Evolutionary conservation across 352 stramenopile genomes (phyloP).

Genomic region (Plasmopara viticola): DNA sequence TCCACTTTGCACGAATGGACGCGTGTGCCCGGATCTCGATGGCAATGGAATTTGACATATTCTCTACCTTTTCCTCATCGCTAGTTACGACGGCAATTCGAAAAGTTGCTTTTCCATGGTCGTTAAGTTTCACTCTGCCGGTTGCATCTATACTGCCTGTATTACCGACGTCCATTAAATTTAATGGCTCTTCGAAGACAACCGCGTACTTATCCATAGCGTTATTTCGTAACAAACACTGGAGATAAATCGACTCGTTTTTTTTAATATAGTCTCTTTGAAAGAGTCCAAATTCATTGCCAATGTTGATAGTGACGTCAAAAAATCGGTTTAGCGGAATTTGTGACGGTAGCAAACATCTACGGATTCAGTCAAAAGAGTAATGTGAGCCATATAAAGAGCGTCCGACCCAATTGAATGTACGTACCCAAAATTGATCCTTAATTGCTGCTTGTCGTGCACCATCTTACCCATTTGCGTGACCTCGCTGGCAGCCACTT

Average conservation of each 20-base stretch:
- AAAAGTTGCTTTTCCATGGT: constrained; percentile 55
- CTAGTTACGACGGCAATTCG: constrained; percentile 27
- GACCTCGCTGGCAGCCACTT: constrained; percentile 42
- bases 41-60: constrained; percentile 17
- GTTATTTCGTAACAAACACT: constrained; percentile 43
- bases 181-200: constrained; percentile 23
- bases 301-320: constrained; percentile 64
- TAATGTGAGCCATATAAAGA: too few species aligned
- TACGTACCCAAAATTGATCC: constrained; percentile 69
- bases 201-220: constrained; percentile 15
- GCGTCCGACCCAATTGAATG: constrained; percentile 2
- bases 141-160: constrained; percentile 11
- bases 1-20: constrained; percentile 33
- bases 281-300: constrained; percentile 81
- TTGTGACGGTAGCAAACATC: constrained; percentile 49
- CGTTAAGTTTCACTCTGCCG: constrained; percentile 41
- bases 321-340: constrained; percentile 48
- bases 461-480: constrained; percentile 69
- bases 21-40: constrained; percentile 36
- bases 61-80: constrained; percentile 1
- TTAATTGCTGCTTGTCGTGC: constrained; percentile 68
- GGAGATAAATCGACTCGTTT: constrained; percentile 40
- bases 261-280: constrained; percentile 41
- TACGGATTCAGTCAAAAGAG: constrained; percentile 6
- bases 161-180: constrained; percentile 11